phyloP scores from a whole-genome alignment of 306 rosid species.

The Spatholobus suberectus region DNA sequence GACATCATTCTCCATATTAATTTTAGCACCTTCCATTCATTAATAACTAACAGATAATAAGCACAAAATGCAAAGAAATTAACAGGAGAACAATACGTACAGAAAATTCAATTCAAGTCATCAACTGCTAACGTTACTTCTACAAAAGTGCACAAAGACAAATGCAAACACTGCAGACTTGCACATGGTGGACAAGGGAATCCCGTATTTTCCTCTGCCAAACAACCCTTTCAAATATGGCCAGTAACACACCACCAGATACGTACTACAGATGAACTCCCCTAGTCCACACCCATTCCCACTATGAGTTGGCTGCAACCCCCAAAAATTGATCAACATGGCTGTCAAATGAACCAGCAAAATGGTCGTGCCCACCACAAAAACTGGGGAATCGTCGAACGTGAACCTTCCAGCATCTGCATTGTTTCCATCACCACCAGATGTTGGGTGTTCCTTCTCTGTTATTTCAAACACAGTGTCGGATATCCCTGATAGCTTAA shows the following conservation, averaged over 20 bases:
- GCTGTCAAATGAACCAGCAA: conserved; percentile 60
- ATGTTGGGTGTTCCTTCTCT: conserved; percentile 50
- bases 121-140: not conserved
- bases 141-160: conserved; percentile 48
- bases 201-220: conserved; percentile 61
- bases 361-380: conserved; percentile 64
- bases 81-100: not conserved
- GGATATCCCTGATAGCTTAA: conserved; percentile 57
- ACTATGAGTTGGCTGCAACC: conserved; percentile 22
- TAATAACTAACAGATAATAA: not conserved
- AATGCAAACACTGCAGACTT: conserved; percentile 53
- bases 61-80: not conserved
- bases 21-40: not conserved
- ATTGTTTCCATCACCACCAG: not conserved
- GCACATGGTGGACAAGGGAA: conserved; percentile 60
- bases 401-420: conserved; percentile 53
- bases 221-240: conserved; percentile 71
- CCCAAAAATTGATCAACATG: conserved; percentile 35
- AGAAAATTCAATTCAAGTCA: not conserved
- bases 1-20: not conserved
- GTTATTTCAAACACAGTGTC: conserved; percentile 73
- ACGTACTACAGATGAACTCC: conserved; percentile 49
- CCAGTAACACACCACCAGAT: conserved; percentile 56
- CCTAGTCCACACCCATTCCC: conserved; percentile 55
- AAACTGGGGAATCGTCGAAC: conserved; percentile 64